Conservation (phyloP, 2,329 filamentous ascomycete species). For the Bipolaris victoriae region DNA sequence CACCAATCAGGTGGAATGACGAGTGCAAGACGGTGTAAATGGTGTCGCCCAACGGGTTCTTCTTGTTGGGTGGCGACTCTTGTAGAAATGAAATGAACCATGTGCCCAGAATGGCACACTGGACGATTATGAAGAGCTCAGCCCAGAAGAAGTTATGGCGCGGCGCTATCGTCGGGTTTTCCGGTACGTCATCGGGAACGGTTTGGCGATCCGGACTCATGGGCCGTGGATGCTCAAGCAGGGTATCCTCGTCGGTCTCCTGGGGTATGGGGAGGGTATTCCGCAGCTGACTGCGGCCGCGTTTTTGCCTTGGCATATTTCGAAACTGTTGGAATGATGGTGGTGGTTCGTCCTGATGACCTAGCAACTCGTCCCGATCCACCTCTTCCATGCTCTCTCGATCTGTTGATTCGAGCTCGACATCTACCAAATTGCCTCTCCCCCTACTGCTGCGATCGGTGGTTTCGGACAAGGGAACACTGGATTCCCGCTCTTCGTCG, state of each 20-base stretch:
- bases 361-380: constrained; percentile 42
- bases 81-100: constrained; percentile 91
- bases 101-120: constrained; percentile 84
- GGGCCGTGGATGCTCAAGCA: constrained; percentile 52
- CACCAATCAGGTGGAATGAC: constrained; percentile 86
- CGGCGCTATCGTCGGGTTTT: constrained; percentile 49
- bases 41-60: constrained; percentile 83
- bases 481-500: constrained; percentile 49
- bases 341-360: constrained; percentile 56
- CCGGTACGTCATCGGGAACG: constrained; percentile 63
- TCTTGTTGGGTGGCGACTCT: constrained; percentile 72
- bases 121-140: constrained; percentile 82
- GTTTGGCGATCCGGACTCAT: constrained; percentile 60
- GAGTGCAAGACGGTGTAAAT: constrained; percentile 88
- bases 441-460: constrained; percentile 60
- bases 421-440: constrained; percentile 77
- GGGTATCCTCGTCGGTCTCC: constrained; percentile 59
- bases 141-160: constrained; percentile 91
- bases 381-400: constrained; percentile 54
- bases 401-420: constrained; percentile 75
- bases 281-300: constrained; percentile 52
- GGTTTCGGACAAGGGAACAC: constrained; percentile 50
- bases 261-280: constrained; percentile 51
- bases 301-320: constrained; percentile 50
- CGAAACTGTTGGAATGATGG: constrained; percentile 65